These are phyloP conservation scores for Acanthamoeba rhysodes DNA, from an alignment of 208 protist species.

Conservation along the genomic window DNA sequence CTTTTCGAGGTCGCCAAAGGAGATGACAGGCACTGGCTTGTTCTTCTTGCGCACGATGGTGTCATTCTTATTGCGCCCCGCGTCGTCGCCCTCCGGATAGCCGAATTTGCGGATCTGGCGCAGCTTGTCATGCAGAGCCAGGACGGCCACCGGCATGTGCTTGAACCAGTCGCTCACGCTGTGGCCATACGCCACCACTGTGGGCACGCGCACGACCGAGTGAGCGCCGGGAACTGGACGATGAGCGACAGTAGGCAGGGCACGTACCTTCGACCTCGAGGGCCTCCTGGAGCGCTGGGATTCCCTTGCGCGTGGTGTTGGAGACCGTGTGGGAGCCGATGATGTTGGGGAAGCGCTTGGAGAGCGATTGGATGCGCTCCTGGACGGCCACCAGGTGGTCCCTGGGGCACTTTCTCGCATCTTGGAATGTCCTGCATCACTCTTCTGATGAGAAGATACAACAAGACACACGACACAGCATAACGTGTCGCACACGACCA, in stretches of 20 bases:
- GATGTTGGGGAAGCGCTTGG: background rate
- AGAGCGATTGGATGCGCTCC: background rate
- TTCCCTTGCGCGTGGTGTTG: background rate
- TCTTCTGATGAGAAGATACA: background rate
- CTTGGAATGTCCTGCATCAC: background rate
- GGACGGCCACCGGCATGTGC: conserved; percentile 7
- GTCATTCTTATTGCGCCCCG: background rate
- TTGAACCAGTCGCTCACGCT: conserved; percentile 9
- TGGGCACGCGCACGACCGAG: too few species aligned
- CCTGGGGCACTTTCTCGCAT: background rate
- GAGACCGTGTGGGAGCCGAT: background rate
- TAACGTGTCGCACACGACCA: too few species aligned
- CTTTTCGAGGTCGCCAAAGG: background rate
- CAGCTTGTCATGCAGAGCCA: conserved; percentile 7
- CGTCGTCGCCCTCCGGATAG: background rate
- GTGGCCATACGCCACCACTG: background rate
- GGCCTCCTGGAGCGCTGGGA: conserved; percentile 11
- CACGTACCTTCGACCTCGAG: background rate
- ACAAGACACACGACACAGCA: too few species aligned
- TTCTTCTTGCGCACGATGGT: background rate
- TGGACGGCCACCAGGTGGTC: conserved; percentile 36
- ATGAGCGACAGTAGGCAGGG: background rate
- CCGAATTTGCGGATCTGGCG: conserved; percentile 9
- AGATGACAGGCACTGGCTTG: background rate
- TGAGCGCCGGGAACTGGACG: too few species aligned